Conservation (phyloP, 1,139 yeast species). For the Saccharomycopsis hybrid region DNA sequence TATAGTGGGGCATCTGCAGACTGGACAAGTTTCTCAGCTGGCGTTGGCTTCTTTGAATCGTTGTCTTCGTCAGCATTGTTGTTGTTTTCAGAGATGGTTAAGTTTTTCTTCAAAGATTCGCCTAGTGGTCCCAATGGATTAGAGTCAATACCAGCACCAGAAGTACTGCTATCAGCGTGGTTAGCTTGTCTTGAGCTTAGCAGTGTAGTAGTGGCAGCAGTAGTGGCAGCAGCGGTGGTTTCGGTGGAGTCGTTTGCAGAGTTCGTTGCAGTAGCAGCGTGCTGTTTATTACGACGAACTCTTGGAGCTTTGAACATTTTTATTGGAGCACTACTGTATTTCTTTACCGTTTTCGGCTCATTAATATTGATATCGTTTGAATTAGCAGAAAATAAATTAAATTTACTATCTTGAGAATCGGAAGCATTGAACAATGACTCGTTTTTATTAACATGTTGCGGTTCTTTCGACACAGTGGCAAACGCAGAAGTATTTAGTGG, state of each 20-base stretch:
- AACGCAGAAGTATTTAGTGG: constrained; percentile 22
- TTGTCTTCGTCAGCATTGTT: constrained; percentile 9
- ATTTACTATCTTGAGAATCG: constrained; percentile 12
- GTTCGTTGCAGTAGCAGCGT: not conserved
- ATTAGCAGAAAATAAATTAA: constrained; percentile 11
- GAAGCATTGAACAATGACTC: constrained; percentile 25
- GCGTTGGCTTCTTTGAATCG: constrained; percentile 12
- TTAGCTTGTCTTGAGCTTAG: not conserved
- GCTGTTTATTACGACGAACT: constrained; percentile 27
- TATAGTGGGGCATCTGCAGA: constrained; percentile 49
- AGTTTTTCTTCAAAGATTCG: constrained; percentile 22
- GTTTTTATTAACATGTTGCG: constrained; percentile 18
- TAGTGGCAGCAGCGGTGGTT: not conserved
- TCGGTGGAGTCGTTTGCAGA: not conserved
- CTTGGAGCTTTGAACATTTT: constrained; percentile 42
- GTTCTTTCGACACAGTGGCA: constrained; percentile 15
- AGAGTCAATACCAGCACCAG: too few species aligned
- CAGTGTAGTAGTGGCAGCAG: constrained; percentile 11
- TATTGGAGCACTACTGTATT: constrained; percentile 28
- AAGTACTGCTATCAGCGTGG: not conserved
- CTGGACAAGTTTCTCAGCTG: constrained; percentile 30
- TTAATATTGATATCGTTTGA: not conserved
- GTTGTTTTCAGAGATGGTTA: constrained; percentile 23
- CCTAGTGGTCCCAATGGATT: constrained; percentile 42
- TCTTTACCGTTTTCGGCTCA: constrained; percentile 30